Base-by-base conservation (phyloP, 1,139 yeast genomes). In the Nakaseomyces delphensis region DNA sequence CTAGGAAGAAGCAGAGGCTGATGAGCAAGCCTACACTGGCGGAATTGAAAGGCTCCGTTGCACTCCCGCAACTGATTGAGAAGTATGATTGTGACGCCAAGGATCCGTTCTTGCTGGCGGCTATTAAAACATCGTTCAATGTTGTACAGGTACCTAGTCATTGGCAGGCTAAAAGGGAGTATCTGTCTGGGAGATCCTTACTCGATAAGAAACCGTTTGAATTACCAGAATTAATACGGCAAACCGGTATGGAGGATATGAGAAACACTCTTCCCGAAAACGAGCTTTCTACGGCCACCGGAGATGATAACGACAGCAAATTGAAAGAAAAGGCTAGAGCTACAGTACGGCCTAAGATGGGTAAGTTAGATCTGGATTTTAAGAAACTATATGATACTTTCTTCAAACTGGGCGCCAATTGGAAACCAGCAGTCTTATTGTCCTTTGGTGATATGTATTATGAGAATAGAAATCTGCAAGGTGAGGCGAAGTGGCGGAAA, bases 161-260 rank as follows among this genome's bases (percentile, higher is more conserved):
- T 59, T 91, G 98, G 98, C 77, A 76, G 44, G 66, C 73, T 11
- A 86, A 86, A 56, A 66, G 85, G 42, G 96, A 85, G 39, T 89
- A 81, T 52, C 65, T 91, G n/a, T 70, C 91, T 0, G 71, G 80
- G 0, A 73, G 79, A 51, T 71, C 83, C 45, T 84, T 93, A 0
- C 53, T 79, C n/a, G 89, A 81, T 46, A 76, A 78, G 51, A 71
- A 72, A 6, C 84, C 89, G 0, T 91, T 84, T 58, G 77, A 77
- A 53, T 67, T 91, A 13, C 98, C 98, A 0, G 71, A 74, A 36
- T 83, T 76, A 52, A 86, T 91, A 37, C 71, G 69, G 39, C 87
- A 78, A 43, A 91, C 97, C 0, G 96, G 96, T 1, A 87, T 91
- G 35, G 76, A 79, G 53, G 89, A 83, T 46, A 84, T 89, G 95